These are phyloP conservation scores for Amanita jacksonii DNA, from an alignment of 768 basidiomycete species.

Conservation along the genomic window DNA sequence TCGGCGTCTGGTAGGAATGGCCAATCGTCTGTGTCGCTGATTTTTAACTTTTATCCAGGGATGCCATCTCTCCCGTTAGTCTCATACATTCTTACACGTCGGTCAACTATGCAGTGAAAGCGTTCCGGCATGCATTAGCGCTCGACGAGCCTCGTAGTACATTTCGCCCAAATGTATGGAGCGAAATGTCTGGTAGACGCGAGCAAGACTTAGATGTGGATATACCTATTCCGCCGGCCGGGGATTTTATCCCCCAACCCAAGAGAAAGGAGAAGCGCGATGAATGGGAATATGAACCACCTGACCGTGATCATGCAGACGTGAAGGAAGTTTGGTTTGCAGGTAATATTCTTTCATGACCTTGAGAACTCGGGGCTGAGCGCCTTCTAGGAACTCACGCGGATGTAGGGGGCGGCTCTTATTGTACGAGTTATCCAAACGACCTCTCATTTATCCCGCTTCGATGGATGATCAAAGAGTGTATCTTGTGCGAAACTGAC, in stretches of 20 bases:
- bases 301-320: conserved; percentile 13
- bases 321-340: too few relatives aligned
- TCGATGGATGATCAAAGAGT: conserved; percentile 23
- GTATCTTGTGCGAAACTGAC: conserved; percentile 13
- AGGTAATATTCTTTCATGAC: conserved; percentile 11
- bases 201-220: conserved; percentile 19
- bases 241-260: too few relatives aligned
- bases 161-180: conserved; percentile 17
- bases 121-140: conserved; percentile 17
- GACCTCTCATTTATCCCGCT: conserved; percentile 19
- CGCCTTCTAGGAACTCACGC: conserved; percentile 14
- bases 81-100: conserved; percentile 18
- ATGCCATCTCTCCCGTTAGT: conserved; percentile 18
- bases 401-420: conserved; percentile 19
- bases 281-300: conserved; percentile 14
- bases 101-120: conserved; percentile 16
- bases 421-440: conserved; percentile 12
- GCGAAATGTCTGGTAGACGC: conserved; percentile 13
- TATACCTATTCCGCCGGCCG: conserved; percentile 6
- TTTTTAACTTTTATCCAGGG: conserved; percentile 10
- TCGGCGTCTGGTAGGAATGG: conserved; percentile 23
- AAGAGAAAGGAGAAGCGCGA: conserved; percentile 8
- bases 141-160: conserved; percentile 17
- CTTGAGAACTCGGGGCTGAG: not conserved
- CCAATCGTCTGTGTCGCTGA: not conserved